Conservation (phyloP, 1,139 yeast species). For the Candida frijolesensis region DNA sequence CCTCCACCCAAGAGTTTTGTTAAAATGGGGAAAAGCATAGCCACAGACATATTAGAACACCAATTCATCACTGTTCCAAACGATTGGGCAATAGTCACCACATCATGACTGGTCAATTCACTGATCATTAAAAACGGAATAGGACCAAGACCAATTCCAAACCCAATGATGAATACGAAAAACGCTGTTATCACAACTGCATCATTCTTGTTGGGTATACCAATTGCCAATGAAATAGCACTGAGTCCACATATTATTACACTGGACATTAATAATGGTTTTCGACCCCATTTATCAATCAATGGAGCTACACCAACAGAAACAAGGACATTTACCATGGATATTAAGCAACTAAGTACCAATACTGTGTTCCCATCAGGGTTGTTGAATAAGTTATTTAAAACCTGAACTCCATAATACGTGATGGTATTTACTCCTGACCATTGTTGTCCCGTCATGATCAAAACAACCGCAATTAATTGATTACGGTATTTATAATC, state of each 20-base stretch:
- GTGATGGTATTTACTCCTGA: conserved; percentile 46
- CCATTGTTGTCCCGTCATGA: conserved; percentile 44
- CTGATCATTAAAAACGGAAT: conserved; percentile 83
- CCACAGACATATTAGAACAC: conserved; percentile 79
- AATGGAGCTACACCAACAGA: conserved; percentile 35
- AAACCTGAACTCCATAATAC: conserved; percentile 35
- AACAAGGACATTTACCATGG: conserved; percentile 32
- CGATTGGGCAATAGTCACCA: conserved; percentile 81
- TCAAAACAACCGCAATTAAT: conserved; percentile 30
- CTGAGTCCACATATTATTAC: conserved; percentile 64
- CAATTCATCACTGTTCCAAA: conserved; percentile 86
- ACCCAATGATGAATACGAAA: conserved; percentile 69
- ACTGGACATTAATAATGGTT: conserved; percentile 64
- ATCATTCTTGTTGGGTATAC: conserved; percentile 44
- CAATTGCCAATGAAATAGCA: conserved; percentile 62
- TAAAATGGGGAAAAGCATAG: conserved; percentile 67
- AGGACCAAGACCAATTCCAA: conserved; percentile 89
- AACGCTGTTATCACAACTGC: conserved; percentile 59
- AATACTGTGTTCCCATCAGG: conserved; percentile 28
- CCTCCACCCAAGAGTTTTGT: conserved; percentile 31
- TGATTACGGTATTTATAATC: conserved; percentile 25
- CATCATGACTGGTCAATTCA: conserved; percentile 74
- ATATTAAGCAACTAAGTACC: conserved; percentile 32
- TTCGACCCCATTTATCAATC: conserved; percentile 62
- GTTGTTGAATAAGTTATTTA: conserved; percentile 25